Conservation (phyloP, 73 alveolate genomes). For the Blepharisma japonicum region DNA sequence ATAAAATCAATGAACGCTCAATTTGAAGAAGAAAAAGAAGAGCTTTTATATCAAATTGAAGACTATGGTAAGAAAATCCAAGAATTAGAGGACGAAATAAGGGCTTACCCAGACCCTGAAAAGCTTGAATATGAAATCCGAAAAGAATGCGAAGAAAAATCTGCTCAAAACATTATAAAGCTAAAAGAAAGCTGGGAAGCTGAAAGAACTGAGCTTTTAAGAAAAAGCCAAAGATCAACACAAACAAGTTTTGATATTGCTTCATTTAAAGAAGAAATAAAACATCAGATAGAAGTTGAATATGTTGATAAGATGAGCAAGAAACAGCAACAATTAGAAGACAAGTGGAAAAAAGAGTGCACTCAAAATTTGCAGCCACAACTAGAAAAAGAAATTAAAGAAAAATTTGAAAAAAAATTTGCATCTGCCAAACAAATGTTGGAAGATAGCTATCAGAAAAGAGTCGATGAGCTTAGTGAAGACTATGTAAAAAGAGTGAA, state of each 20-base stretch:
- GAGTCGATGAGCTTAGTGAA: not conserved
- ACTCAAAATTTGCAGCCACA: not conserved
- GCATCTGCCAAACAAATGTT: not conserved
- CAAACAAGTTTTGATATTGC: slow-evolving; percentile 11
- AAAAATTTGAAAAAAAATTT: not conserved
- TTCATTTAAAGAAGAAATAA: not conserved
- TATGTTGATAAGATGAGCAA: not conserved
- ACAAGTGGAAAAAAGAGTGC: not conserved
- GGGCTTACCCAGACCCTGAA: too few species aligned
- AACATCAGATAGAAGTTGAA: not conserved
- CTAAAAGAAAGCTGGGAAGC: not conserved
- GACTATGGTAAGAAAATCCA: not conserved
- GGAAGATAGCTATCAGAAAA: not conserved
- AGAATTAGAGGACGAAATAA: not conserved
- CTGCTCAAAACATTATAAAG: not conserved
- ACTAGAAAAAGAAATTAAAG: not conserved
- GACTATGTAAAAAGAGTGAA: not conserved
- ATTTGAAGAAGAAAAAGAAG: slow-evolving; percentile 6
- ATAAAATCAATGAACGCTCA: slow-evolving; percentile 9
- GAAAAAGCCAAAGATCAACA: slow-evolving; percentile 8
- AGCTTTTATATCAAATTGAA: not conserved
- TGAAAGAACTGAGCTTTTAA: not conserved
- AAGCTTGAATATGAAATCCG: slow-evolving; percentile 2
- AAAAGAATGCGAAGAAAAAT: not conserved
- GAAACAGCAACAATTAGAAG: not conserved